These are phyloP conservation scores for Aspergillus campestris DNA, from an alignment of 495 filamentous ascomycete species.

Conservation along the genomic window DNA sequence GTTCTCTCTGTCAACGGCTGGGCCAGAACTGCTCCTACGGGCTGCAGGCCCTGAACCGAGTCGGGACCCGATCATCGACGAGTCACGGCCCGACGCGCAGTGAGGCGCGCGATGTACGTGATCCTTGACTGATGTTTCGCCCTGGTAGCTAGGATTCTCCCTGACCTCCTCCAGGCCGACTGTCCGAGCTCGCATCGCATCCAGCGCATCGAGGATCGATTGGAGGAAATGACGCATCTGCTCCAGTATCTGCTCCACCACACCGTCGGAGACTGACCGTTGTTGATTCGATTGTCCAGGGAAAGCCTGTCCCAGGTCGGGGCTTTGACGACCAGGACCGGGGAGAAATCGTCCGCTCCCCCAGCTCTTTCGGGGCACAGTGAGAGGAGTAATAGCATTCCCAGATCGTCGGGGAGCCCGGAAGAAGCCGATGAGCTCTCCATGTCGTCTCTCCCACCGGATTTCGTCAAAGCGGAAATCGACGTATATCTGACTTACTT, in stretches of 20 bases:
- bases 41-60: conserved; percentile 2
- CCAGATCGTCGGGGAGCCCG: no score
- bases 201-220: conserved; percentile 16
- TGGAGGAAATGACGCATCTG: conserved; percentile 15
- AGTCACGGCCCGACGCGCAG: not conserved
- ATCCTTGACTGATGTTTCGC: no score
- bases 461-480: conserved; percentile 15
- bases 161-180: not conserved
- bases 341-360: no score
- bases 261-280: not conserved
- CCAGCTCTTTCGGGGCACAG: no score
- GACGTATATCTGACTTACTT: conserved; percentile 17
- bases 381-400: no score
- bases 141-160: no score
- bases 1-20: conserved; percentile 28
- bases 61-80: not conserved
- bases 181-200: conserved; percentile 4
- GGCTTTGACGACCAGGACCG: no score
- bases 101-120: not conserved
- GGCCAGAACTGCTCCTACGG: conserved; percentile 28
- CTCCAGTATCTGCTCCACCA: conserved; percentile 12
- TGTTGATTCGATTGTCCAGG: no score
- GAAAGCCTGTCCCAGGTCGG: no score
- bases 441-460: not conserved
- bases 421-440: no score